Conservation (phyloP, 257 asterid species). For the Parsonsia alboflavescens region DNA sequence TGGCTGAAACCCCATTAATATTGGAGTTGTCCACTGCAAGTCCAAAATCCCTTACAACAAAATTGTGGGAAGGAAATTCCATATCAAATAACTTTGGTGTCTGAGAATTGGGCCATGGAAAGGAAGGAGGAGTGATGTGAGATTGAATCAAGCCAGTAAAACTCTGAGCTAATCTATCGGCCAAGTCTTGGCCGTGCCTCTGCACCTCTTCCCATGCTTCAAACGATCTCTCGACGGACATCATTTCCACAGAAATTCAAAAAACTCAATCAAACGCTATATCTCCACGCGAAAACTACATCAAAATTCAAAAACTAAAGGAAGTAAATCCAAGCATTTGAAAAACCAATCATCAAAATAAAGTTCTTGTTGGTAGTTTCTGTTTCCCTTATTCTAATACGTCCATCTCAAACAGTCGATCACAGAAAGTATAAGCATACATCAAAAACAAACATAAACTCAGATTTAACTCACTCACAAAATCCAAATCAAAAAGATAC, state of each 20-base stretch:
- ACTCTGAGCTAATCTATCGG: conserved; percentile 83
- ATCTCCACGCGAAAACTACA: background rate
- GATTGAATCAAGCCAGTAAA: conserved; percentile 79
- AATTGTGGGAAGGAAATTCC: conserved; percentile 58
- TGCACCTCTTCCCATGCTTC: conserved; percentile 99
- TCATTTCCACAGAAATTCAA: conserved; percentile 36
- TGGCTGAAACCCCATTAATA: conserved; percentile 70
- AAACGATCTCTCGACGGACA: conserved; percentile 91
- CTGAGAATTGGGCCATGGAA: conserved; percentile 75
- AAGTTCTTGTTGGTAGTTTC: background rate
- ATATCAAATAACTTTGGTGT: conserved; percentile 63
- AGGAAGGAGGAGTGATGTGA: conserved; percentile 70
- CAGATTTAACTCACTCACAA: background rate
- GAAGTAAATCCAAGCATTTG: background rate
- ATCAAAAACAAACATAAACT: background rate
- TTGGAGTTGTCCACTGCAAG: conserved; percentile 54
- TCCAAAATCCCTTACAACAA: conserved; percentile 57
- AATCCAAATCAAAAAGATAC: background rate
- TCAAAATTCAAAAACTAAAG: background rate
- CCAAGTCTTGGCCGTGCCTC: conserved; percentile 88
- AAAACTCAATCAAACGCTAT: background rate
- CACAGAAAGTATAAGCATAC: background rate
- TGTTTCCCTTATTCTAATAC: background rate
- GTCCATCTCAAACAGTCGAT: background rate
- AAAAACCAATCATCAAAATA: background rate